Conservation (phyloP, 768 basidiomycete species). For the Boletus sp. region DNA sequence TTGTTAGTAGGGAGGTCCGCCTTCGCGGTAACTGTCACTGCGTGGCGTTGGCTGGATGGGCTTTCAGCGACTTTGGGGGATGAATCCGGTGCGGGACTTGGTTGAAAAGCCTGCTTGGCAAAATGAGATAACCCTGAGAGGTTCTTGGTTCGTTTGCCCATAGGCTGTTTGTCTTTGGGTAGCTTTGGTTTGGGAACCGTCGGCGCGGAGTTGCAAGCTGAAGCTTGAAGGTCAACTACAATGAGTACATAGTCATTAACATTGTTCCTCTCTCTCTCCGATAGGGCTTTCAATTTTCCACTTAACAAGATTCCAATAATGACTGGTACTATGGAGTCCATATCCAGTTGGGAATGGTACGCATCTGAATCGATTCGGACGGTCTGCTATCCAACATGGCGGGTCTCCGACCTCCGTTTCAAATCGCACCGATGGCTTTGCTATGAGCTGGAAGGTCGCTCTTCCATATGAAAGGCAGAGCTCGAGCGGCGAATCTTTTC, state of each 20-base stretch:
- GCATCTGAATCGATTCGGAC: background rate
- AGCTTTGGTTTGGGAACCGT: background rate
- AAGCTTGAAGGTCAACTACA: too few species aligned
- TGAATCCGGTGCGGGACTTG: constrained; percentile 1
- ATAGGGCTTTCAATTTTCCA: background rate
- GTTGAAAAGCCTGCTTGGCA: constrained; percentile 38
- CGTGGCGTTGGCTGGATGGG: background rate
- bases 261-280: too few species aligned
- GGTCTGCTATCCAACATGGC: constrained; percentile 1
- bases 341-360: background rate
- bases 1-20: background rate
- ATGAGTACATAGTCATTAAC: too few species aligned
- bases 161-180: constrained; percentile 3
- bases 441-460: background rate
- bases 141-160: constrained; percentile 42
- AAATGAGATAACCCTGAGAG: constrained; percentile 47
- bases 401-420: constrained; percentile 1
- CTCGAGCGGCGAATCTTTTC: background rate
- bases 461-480: constrained; percentile 11
- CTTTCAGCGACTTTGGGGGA: constrained; percentile 3
- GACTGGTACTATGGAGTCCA: background rate
- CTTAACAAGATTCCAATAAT: background rate
- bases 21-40: background rate
- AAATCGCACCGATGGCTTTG: constrained; percentile 2
- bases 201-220: constrained; percentile 7